Evolutionary conservation across 2,329 filamentous ascomycete genomes (phyloP), one percentile per base, ranked within the genome.

Genomic region (Pseudonectria buxi): DNA sequence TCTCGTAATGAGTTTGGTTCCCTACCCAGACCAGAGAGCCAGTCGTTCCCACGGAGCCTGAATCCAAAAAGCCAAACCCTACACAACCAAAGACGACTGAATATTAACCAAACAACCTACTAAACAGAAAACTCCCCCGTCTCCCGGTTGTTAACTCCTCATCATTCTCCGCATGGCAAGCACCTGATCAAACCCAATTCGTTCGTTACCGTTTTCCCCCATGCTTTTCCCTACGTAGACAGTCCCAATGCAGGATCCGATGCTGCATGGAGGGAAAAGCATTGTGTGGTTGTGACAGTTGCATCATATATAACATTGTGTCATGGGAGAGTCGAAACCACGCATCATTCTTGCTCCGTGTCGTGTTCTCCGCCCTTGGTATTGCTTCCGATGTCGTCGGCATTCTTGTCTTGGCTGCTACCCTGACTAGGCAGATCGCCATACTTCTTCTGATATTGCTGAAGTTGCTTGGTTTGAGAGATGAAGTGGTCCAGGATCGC

Each of bases 401-500:
- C n/a, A n/a, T 53, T 50, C 13, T 58, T 54, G 7, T 54, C 55
- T 12, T 49, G 43, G 38, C 49, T 52, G 33, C 55, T 54, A 6
- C 44, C 44, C 12, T 40, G 22, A 15, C 38, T 46, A 12, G 50
- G 49, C 24, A 77, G 51, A 5, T 63, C 57, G 27, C 74, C 75
- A 42, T 67, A 78, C 32, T 55, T 63, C 22, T 63, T 64, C 53
- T 73, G 78, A 58, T 83, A 81, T 38, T 59, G 62, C 53, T 77
- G 68, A 31, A 88, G 65, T 54, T 88, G 78, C 22, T 68, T 67
- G 39, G 86, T 62, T 53, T 85, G 76, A 22, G 65, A 58, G 25
- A 72, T 64, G 24, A 90, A 67, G 28, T 73, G 71, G 28, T 66
- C 64, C 14, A 94, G 68, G 14, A 95, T 73, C 12, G 81, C 76